Conservation (phyloP, 805 yeast species). For the Ogataea philodendri region DNA sequence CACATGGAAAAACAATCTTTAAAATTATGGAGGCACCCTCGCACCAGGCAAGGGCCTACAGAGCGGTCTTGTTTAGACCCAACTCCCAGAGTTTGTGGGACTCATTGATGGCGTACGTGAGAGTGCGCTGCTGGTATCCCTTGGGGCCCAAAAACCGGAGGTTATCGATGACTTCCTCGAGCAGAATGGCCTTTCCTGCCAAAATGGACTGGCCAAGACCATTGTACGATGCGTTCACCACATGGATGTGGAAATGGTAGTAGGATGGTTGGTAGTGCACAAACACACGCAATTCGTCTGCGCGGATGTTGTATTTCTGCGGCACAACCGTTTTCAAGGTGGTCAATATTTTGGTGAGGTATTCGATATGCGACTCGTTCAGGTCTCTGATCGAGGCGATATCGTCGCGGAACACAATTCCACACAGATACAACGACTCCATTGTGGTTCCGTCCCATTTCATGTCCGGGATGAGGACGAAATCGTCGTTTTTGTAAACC, state of each 20-base stretch:
- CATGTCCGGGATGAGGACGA: constrained; percentile 88
- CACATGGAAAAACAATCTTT: constrained; percentile 8
- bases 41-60: constrained; percentile 2
- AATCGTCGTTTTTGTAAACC: constrained; percentile 64
- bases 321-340: constrained; percentile 50
- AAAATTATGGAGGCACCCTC: constrained; percentile 2
- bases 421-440: constrained; percentile 72
- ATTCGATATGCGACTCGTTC: constrained; percentile 52
- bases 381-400: constrained; percentile 77
- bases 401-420: constrained; percentile 67
- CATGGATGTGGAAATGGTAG: constrained; percentile 92
- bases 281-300: constrained; percentile 68
- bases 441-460: constrained; percentile 84
- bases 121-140: constrained; percentile 56
- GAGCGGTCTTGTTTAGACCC: constrained; percentile 25
- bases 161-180: constrained; percentile 80
- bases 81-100: constrained; percentile 69
- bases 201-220: constrained; percentile 67
- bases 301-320: constrained; percentile 43
- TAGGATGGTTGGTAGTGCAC: constrained; percentile 95
- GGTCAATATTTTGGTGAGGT: constrained; percentile 47
- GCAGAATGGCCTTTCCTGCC: constrained; percentile 75
- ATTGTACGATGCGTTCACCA: constrained; percentile 68
- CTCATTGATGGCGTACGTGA: constrained; percentile 72
- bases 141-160: constrained; percentile 50